These are phyloP conservation scores for Mortierella sp. DNA, from an alignment of 371 early-diverging fungal genomes.

Conservation along the genomic window DNA sequence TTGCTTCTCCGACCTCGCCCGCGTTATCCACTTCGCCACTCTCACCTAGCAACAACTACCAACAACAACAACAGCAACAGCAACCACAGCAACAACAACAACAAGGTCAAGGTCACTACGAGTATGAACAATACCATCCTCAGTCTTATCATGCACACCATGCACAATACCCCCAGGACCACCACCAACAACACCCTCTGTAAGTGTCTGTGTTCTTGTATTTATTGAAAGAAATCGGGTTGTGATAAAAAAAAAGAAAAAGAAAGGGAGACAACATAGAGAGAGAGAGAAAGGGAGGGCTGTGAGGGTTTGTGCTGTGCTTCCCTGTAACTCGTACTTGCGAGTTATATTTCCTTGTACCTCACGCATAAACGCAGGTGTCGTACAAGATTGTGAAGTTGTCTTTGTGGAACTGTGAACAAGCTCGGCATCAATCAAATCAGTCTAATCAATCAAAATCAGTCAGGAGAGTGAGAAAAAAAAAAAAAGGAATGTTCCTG, in stretches of 20 bases:
- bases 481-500: background rate
- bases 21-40: constrained; percentile 26
- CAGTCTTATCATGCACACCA: constrained; percentile 46
- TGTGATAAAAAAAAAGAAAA: no score
- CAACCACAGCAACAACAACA: background rate
- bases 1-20: constrained; percentile 44
- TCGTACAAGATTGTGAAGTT: no score
- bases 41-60: constrained; percentile 9
- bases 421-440: no score
- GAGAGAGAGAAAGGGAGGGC: no score
- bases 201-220: constrained; percentile 18
- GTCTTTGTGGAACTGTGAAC: no score
- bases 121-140: constrained; percentile 34
- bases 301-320: no score
- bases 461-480: background rate
- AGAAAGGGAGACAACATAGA: no score
- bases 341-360: no score
- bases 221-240: background rate
- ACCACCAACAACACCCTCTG: constrained; percentile 42
- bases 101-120: constrained; percentile 37
- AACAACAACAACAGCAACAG: background rate
- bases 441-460: no score
- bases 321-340: no score
- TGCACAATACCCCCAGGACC: constrained; percentile 51
- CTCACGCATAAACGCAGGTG: no score